Percentiles rank a stretch among this genome's conserved stretches.
These are phyloP conservation scores for Ogataea nitratoaversa DNA, from an alignment of 805 yeast species.

Conservation along the genomic window DNA sequence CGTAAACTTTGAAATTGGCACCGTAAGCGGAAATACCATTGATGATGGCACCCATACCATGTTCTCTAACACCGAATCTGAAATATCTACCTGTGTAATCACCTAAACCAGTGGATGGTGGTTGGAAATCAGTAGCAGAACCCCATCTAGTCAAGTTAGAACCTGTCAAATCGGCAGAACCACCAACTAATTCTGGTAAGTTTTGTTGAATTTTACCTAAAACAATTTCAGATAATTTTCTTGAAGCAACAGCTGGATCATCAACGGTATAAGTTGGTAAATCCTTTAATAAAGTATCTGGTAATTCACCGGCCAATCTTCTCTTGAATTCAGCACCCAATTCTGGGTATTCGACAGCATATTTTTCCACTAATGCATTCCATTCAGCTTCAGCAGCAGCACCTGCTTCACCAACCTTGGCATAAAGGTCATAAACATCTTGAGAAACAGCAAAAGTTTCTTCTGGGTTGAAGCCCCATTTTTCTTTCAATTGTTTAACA, in stretches of 20 bases:
- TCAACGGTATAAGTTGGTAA: slow-evolving; percentile 76
- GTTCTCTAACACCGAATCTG: slow-evolving; percentile 98
- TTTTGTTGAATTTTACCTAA: slow-evolving; percentile 55
- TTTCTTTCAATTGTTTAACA: slow-evolving; percentile 75
- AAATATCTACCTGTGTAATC: slow-evolving; percentile 88
- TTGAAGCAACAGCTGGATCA: slow-evolving; percentile 85
- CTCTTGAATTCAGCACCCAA: slow-evolving; percentile 75
- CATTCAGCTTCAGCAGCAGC: slow-evolving; percentile 69
- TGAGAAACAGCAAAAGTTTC: slow-evolving; percentile 74
- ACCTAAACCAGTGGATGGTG: slow-evolving; percentile 75
- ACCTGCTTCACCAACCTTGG: slow-evolving; percentile 55
- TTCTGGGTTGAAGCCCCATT: slow-evolving; percentile 85
- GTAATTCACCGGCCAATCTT: slow-evolving; percentile 74
- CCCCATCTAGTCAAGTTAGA: slow-evolving; percentile 91
- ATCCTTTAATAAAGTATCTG: slow-evolving; percentile 71
- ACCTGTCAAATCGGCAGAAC: slow-evolving; percentile 97
- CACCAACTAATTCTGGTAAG: slow-evolving; percentile 90
- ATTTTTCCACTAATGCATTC: slow-evolving; percentile 59
- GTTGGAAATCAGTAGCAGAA: slow-evolving; percentile 88
- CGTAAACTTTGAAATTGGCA: slow-evolving; percentile 83
- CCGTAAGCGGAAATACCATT: slow-evolving; percentile 94
- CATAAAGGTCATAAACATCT: slow-evolving; percentile 74
- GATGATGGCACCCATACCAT: slow-evolving; percentile 97
- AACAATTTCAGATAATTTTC: slow-evolving; percentile 87
- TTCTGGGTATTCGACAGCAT: slow-evolving; percentile 67